A percentile compares a stretch with the other conserved stretches of the same genome.
Evolutionary conservation across 2,329 filamentous ascomycete genomes (phyloP).

Genomic region (Penicillium thymicola): DNA sequence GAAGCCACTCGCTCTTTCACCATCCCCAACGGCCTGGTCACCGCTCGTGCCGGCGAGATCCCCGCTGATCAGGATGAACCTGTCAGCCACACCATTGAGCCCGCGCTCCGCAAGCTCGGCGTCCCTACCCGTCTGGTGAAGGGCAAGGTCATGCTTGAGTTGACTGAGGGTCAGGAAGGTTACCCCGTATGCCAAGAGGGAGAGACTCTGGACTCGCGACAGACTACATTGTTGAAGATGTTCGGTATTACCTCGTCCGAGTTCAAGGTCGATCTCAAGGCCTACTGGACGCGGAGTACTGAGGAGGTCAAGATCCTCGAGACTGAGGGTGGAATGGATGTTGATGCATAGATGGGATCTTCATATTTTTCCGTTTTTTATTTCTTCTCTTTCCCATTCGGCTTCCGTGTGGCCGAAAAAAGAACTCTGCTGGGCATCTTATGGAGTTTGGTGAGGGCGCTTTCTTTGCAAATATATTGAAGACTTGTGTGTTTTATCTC

Average conservation of each 20-base stretch:
- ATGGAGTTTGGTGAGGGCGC: constrained; percentile 38
- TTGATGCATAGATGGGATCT: constrained; percentile 33
- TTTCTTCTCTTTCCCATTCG: constrained; percentile 19
- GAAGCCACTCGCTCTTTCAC: constrained; percentile 70
- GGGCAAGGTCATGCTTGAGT: constrained; percentile 77
- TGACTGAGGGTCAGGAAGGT: constrained; percentile 45
- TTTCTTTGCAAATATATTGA: constrained; percentile 25
- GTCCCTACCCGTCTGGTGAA: constrained; percentile 86
- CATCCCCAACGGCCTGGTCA: constrained; percentile 78
- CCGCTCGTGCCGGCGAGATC: constrained; percentile 74
- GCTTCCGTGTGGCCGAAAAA: constrained; percentile 20
- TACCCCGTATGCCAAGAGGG: constrained; percentile 84
- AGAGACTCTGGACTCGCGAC: constrained; percentile 79
- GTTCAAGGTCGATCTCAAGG: constrained; percentile 77
- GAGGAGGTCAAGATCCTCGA: constrained; percentile 42
- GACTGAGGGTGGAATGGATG: constrained; percentile 40
- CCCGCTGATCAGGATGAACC: constrained; percentile 78
- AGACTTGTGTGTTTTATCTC: constrained; percentile 17
- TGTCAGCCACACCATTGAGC: constrained; percentile 83
- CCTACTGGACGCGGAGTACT: constrained; percentile 51
- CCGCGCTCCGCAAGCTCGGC: constrained; percentile 81
- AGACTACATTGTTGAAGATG: constrained; percentile 90
- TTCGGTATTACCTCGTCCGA: constrained; percentile 89
- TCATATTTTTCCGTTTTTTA: constrained; percentile 16
- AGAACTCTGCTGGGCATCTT: constrained; percentile 34